Evolutionary conservation across 1,284 basidiomycete genomes (phyloP), one percentile per base, ranked within the genome.

Genomic region (Hemileia vastatrix): DNA sequence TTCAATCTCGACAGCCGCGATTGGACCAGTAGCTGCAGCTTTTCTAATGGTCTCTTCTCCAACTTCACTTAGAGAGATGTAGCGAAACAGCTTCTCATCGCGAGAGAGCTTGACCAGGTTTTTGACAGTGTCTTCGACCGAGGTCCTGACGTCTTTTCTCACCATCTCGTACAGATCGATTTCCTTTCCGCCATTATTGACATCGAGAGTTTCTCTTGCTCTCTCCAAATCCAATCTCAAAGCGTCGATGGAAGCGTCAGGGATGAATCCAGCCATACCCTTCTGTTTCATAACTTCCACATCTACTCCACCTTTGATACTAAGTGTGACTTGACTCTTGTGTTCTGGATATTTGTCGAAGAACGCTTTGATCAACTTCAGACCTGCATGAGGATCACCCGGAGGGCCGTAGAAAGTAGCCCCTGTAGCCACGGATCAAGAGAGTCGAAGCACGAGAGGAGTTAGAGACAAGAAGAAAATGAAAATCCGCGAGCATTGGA

Each of bases 1-100:
- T n/a, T n/a, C n/a, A n/a, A n/a, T n/a, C n/a, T 74, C 72, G 19
- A 74, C 67, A 13, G 66, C 66, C 3, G 68, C 69, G 23, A 74
- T 66, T 1, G 67, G 69, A 15, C 63, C 66, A 0, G 68, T 65
- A n/a, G 53, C 64, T 44, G 53, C 64, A 0, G 72, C 71, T 13
- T 62, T 50, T n/a, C 68, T 61, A 56, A 74, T 70, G 2, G 67
- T 67, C 3, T 59, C 56, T 5, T 68, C 68, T 3, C 66, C 68
- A 18, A 72, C 64, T 58, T 74, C 72, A 19, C 68, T 70, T 3
- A 74, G 63, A 6, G 66, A 67, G 50, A 74, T 70, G 54, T 72
- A 66, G 11, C 65, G 56, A 53, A 74, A 73, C 2, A 70, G 64
- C 0, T 72, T 69, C 53, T 72, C 70, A 27, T 67, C 65, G 15